These are phyloP conservation scores for Discostella stelligera DNA, from an alignment of 352 stramenopile species.

Conservation along the genomic window DNA sequence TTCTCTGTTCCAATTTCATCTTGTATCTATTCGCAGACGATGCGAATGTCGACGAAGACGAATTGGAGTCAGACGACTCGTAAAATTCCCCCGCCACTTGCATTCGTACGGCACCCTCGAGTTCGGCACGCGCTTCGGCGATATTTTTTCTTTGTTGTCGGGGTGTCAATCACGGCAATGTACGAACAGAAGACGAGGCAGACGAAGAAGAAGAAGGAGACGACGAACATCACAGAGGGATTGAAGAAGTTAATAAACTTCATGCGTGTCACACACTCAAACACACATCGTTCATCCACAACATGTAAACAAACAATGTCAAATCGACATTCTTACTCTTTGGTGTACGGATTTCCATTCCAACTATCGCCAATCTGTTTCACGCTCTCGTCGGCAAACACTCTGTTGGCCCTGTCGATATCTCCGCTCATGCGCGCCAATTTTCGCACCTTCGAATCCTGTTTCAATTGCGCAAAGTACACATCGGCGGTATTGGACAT, in stretches of 20 bases:
- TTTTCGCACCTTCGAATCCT: constrained; percentile 73
- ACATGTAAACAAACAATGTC: background rate
- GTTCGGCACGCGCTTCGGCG: constrained; percentile 38
- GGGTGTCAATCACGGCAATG: background rate
- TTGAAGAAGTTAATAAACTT: constrained; percentile 6
- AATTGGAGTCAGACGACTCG: background rate
- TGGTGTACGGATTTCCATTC: constrained; percentile 68
- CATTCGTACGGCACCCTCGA: constrained; percentile 52
- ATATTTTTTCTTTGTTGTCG: constrained; percentile 40
- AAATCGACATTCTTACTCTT: constrained; percentile 47
- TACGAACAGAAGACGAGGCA: background rate
- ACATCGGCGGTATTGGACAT: constrained; percentile 79
- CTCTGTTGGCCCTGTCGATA: constrained; percentile 57
- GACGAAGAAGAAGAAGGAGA: background rate
- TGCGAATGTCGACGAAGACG: background rate
- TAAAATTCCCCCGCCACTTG: constrained; percentile 24
- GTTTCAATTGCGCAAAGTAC: constrained; percentile 83
- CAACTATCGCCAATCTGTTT: constrained; percentile 53
- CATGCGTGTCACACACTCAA: too few species aligned
- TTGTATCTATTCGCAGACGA: constrained; percentile 53
- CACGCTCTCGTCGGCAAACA: constrained; percentile 67
- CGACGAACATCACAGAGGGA: background rate
- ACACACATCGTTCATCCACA: background rate
- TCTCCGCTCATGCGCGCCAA: constrained; percentile 60
- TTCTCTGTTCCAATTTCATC: constrained; percentile 48